Percentiles rank a stretch among this genome's conserved stretches.
Evolutionary conservation across 2,329 filamentous ascomycete species (phyloP).

Genomic region (Pseudocercospora musae): DNA sequence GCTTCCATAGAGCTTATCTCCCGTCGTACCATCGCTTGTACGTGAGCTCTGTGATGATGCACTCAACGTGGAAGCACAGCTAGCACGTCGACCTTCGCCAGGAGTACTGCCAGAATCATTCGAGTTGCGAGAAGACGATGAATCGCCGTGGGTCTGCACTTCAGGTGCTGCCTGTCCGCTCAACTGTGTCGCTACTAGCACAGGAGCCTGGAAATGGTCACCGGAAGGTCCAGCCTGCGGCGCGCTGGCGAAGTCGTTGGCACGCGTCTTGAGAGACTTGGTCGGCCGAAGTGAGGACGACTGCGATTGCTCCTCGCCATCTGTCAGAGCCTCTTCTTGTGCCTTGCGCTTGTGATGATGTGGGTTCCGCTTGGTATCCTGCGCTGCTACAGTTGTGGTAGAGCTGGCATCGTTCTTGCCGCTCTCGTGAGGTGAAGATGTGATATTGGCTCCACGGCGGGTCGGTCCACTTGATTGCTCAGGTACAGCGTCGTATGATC

Average conservation of each 20-base stretch:
- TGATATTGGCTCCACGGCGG: neutral
- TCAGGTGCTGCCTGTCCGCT: neutral
- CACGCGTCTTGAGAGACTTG: neutral
- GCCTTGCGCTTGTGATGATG: neutral
- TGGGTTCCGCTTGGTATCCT: neutral
- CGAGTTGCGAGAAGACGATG: neutral
- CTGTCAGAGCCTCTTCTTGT: neutral
- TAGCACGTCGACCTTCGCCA: no score
- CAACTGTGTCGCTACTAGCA: neutral
- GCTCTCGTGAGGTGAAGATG: neutral
- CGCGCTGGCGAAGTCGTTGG: neutral
- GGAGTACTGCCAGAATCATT: neutral
- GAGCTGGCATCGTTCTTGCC: neutral
- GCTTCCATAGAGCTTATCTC: no score
- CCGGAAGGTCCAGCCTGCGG: neutral
- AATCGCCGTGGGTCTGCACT: neutral
- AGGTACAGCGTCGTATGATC: neutral
- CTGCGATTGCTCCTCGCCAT: neutral
- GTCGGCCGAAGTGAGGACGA: neutral
- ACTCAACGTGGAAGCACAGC: no score
- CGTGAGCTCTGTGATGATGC: no score
- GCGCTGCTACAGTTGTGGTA: neutral
- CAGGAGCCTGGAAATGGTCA: neutral
- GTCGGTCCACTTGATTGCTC: neutral
- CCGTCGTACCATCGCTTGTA: no score